A percentile compares a stretch with the other conserved stretches of the same genome.
Evolutionary conservation across 2,329 filamentous ascomycete genomes (phyloP).

Genomic region (Tolypocladium tropicale): DNA sequence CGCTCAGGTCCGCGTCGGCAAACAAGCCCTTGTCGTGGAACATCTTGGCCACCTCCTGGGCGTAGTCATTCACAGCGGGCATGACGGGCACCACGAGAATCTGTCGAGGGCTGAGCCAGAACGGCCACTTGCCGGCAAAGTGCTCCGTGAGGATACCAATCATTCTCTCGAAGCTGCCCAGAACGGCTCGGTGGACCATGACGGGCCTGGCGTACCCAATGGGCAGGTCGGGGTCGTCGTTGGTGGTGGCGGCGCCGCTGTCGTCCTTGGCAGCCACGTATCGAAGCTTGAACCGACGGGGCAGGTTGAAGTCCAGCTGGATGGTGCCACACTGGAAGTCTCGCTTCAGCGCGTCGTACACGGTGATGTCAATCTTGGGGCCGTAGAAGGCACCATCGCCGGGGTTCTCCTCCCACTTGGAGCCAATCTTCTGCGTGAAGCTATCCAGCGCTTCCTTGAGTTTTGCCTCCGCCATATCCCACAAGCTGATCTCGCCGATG

Average conservation of each 20-base stretch:
- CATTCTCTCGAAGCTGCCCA: constrained; percentile 57
- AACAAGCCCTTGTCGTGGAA: constrained; percentile 61
- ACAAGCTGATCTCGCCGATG: constrained; percentile 76
- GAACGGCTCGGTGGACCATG: constrained; percentile 78
- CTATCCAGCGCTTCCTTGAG: constrained; percentile 69
- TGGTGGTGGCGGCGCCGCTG: constrained; percentile 27
- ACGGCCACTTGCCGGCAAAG: constrained; percentile 80
- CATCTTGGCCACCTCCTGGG: constrained; percentile 59
- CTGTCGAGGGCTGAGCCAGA: constrained; percentile 80
- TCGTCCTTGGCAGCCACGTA: constrained; percentile 42
- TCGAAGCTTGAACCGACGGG: constrained; percentile 28
- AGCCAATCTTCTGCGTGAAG: constrained; percentile 52
- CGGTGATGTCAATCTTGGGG: constrained; percentile 96
- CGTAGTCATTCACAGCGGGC: constrained; percentile 70
- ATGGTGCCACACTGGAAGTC: constrained; percentile 60
- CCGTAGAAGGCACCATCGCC: constrained; percentile 98
- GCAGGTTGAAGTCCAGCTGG: constrained; percentile 83
- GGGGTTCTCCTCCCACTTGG: constrained; percentile 81
- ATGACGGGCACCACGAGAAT: constrained; percentile 53
- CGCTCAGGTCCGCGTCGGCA: constrained; percentile 46
- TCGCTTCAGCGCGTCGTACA: constrained; percentile 75
- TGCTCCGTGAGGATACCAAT: constrained; percentile 74
- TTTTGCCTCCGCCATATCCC: constrained; percentile 78
- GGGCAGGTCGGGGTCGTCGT: constrained; percentile 41
- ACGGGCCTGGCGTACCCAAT: constrained; percentile 69